Evolutionary conservation across 2,329 filamentous ascomycete species (phyloP), one percentile per base, ranked within the genome.

Genomic region (Nothophoma quercina): DNA sequence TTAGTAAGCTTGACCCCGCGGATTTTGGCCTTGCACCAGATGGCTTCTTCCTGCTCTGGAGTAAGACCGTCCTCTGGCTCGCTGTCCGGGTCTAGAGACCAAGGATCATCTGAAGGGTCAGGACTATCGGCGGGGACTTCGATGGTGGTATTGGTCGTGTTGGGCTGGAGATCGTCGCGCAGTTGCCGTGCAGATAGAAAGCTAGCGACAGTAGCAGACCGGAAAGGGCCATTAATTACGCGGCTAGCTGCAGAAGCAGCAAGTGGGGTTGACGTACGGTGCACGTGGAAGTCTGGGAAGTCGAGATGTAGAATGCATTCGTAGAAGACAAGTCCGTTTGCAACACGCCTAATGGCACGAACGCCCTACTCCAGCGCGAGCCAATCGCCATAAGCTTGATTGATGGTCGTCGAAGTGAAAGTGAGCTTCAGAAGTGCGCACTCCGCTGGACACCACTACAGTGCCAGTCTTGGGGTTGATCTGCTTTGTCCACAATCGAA

Each of bases 11-110:
- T 22, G 1, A 28, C 23, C 23, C 55, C 55, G 8, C 55, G 52
- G 28, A 52, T 52, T 9, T 32, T 38, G 9, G 52, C 52, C 29
- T 78, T 74, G 9, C 68, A 67, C 16, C 70, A 75, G 56, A 78
- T 75, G 3, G 13, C 21, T 7, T 45, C 34, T 23, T 40, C 10
- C 13, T 51, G 16, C 5, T 40, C 41, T n/a, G 34, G 22, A 9
- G 40, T 39, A n/a, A 35, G 18, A 4, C 33, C 40, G 10, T 22
- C 16, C 3, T 41, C 46, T 1, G 28, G 26, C 6, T 47, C 35
- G 9, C 9, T 5, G 7, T 47, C 43, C 2, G 33, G 19, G 2
- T 40, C 35, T 10, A 34, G 6, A 10, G 8, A 12, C 35, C 35
- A 33, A 19, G 22, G 5, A 6, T 34, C 22, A 5, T 36, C 15